Evolutionary conservation across 257 asterid species (phyloP), one percentile per base, ranked within the genome.

Genomic region (Lantana camara): DNA sequence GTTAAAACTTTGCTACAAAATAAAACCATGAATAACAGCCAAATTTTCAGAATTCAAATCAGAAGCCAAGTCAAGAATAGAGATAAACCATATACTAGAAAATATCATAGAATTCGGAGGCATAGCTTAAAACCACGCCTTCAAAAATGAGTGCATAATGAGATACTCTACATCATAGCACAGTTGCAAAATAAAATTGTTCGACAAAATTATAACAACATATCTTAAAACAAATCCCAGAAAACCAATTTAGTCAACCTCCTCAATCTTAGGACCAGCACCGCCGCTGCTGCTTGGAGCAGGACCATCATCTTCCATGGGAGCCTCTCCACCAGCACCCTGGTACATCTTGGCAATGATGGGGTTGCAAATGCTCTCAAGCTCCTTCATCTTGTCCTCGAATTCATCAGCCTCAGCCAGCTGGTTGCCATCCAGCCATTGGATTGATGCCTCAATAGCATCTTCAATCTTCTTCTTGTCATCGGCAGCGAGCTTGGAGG

Each of bases 241-340:
- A 5, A 0, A 9, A 40, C 45, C 16, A 34, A 45, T 29, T 76
- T 79, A 83, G 73, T 83, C 90, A 14, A 83, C 90, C 75, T 80
- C 85, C 73, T 83, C 87, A 0, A 75, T 83, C 87, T 83, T 83
- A n/a, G 85, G 87, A 11, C 85, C 82, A 56, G 90, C 76, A 6
- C 85, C 83, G 5, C 73, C 60, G 48, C 76, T 66, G 1, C 85
- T 75, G 1, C 79, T 50, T 0, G 83, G 84, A 16, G 85, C 80
- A 30, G 82, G 83, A 6, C 48, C 73, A 17, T 78, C 83, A 22
- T 83, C 90, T 1, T 79, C 85, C 82, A 83, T 83, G 71, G 77
- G 81, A n/a, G 56, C 69, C 7, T 74, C 86, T 23, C 81, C 90
- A 0, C 87, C 83, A 0, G 80, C 81, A 29, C 87, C 87, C 72